Base-by-base conservation (phyloP, 2,329 filamentous ascomycete species). In the Corynespora cassiicola region DNA sequence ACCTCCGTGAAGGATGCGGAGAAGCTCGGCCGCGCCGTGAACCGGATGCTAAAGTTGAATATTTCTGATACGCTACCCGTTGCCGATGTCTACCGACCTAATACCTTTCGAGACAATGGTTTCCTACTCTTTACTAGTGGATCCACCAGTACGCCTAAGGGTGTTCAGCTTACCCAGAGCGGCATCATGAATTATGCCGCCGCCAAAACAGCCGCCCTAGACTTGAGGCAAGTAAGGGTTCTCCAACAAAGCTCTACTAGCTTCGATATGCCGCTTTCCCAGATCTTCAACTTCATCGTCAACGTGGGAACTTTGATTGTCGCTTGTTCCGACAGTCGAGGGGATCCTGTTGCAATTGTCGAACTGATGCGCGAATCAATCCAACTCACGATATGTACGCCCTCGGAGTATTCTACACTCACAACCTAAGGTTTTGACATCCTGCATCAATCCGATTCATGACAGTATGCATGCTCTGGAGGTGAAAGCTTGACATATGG, bases 181-280 rank as follows among this genome's bases (percentile, higher is more conserved):
- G 19, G n/a, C 1, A 65, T 86, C 0, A 76, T 75, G 9, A 19
- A 28, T 2, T 57, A 58, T n/a, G n/a, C n/a, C n/a, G n/a, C n/a
- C n/a, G n/a, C n/a, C n/a, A n/a, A n/a, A n/a, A n/a, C n/a, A 26
- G 5, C 14, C 16, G 11, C 6, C 10, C 29, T 16, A 11, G 22
- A 23, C 5, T 14, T 40, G 7, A 7, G 17, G 4, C 21, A 4
- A 2, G 81, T 80, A 10, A 73, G 83, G 3, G 76, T 82, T 4
- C 71, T 83, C 7, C 69, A 75, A 30, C 70, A 70, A 33, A 59
- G 67, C 1, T 50, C 66, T 1, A 66, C 68, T 32, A 68, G 63
- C 2, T 73, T 73, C 38, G 70, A 73, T 44, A 61, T 66, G 10
- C 64, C 61, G 9, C 54, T 73, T 4, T 50, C 65, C 42, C 70